Evolutionary conservation across 106 monocot genomes (phyloP).

Genomic region (Phalaenopsis equestris): DNA sequence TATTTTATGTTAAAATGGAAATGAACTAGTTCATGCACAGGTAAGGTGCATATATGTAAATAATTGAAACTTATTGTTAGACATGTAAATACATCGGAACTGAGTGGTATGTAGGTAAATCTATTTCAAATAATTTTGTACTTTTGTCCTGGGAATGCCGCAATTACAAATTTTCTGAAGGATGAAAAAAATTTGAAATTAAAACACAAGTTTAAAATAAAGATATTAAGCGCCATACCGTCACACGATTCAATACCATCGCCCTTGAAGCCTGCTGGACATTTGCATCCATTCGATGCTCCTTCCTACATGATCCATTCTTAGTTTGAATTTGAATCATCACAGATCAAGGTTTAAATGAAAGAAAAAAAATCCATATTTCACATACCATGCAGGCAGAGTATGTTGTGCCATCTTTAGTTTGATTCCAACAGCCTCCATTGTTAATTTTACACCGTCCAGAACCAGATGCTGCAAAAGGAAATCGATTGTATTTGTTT

Average conservation of each 20-base stretch:
- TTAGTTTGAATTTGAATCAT: neutral
- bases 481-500: no score
- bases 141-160: no score
- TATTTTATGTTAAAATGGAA: no score
- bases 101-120: no score
- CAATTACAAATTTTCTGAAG: no score
- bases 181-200: no score
- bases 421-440: constrained; percentile 91
- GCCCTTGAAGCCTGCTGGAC: constrained; percentile 83
- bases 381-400: constrained; percentile 79
- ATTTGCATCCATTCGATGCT: constrained; percentile 51
- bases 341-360: neutral
- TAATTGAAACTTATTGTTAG: no score
- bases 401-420: constrained; percentile 38
- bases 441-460: constrained; percentile 94
- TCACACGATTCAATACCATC: constrained; percentile 75
- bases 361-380: constrained; percentile 1
- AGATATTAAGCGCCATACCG: constrained; percentile 25
- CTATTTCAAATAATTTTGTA: no score
- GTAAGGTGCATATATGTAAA: no score
- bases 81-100: no score
- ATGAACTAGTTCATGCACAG: no score
- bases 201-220: no score
- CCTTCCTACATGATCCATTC: constrained; percentile 35
- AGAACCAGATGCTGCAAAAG: constrained; percentile 61